Percentiles rank a stretch among this genome's conserved stretches.
These are phyloP conservation scores for Picea mariana DNA, from an alignment of 83 land plant genomes.

Conservation along the genomic window DNA sequence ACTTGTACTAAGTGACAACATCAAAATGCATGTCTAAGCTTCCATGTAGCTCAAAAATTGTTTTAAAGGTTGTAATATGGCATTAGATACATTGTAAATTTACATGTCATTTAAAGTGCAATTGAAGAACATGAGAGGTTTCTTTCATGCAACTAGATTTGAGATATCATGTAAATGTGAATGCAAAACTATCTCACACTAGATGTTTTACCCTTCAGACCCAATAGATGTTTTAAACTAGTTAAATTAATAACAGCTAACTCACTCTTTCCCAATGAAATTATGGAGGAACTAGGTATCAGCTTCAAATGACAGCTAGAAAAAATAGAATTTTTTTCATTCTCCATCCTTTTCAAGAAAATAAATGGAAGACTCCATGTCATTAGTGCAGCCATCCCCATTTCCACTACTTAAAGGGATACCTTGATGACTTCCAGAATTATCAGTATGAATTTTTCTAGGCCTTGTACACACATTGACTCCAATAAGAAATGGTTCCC, in stretches of 20 bases:
- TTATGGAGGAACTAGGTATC: background rate
- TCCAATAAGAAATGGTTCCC: constrained; percentile 89
- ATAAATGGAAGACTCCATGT: no score
- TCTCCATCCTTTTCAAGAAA: background rate
- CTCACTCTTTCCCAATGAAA: background rate
- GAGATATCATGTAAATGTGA: no score
- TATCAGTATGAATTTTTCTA: constrained; percentile 31
- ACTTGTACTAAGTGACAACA: no score
- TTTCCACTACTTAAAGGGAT: constrained; percentile 28
- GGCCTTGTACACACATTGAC: constrained; percentile 59
- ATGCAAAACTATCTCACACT: no score
- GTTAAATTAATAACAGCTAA: background rate
- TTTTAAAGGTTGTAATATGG: no score
- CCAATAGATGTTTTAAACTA: background rate
- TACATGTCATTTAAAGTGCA: no score
- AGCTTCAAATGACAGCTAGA: background rate
- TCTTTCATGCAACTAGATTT: no score
- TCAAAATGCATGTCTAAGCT: no score
- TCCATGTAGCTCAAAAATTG: no score
- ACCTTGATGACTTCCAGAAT: constrained; percentile 52
- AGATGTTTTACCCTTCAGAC: no score
- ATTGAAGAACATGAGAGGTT: no score
- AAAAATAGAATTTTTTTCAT: background rate
- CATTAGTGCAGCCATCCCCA: constrained; percentile 22
- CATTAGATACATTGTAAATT: no score